A percentile compares a stretch with the other conserved stretches of the same genome.
phyloP scores from a whole-genome alignment of 176 grass and related monocot genomes.

The Oryza officinalis region DNA sequence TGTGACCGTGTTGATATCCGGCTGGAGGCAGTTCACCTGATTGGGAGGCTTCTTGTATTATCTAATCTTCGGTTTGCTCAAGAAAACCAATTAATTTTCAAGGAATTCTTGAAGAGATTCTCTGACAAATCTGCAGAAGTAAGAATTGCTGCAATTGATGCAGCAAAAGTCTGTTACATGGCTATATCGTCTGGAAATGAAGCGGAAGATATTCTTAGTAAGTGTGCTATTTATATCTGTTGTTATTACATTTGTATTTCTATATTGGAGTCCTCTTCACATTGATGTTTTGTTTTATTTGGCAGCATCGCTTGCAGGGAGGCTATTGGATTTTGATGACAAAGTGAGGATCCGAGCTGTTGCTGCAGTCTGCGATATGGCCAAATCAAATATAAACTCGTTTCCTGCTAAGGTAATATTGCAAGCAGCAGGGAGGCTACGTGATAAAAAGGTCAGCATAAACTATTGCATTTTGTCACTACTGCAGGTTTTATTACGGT shows the following conservation, averaged over 20 bases:
- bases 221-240: slow-evolving; percentile 26
- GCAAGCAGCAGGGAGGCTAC: slow-evolving; percentile 62
- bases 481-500: slow-evolving; percentile 12
- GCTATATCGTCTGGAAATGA: slow-evolving; percentile 56
- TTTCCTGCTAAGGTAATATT: slow-evolving; percentile 75
- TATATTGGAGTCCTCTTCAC: slow-evolving; percentile 30
- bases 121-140: slow-evolving; percentile 83
- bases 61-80: slow-evolving; percentile 83
- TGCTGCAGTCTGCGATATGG: slow-evolving; percentile 77
- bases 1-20: slow-evolving; percentile 71
- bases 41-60: slow-evolving; percentile 78
- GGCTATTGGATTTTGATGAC: slow-evolving; percentile 92
- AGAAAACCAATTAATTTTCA: slow-evolving; percentile 69
- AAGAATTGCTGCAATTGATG: slow-evolving; percentile 85
- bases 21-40: slow-evolving; percentile 69
- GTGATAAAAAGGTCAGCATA: slow-evolving; percentile 83
- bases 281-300: slow-evolving; percentile 34
- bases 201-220: slow-evolving; percentile 70
- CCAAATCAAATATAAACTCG: slow-evolving; percentile 66
- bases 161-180: slow-evolving; percentile 66
- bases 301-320: slow-evolving; percentile 72
- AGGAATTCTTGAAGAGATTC: slow-evolving; percentile 86
- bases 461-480: slow-evolving; percentile 20
- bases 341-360: slow-evolving; percentile 93
- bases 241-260: slow-evolving; percentile 26